Evolutionary conservation across 306 rosid species (phyloP).

Genomic region (Acmispon strigosus): DNA sequence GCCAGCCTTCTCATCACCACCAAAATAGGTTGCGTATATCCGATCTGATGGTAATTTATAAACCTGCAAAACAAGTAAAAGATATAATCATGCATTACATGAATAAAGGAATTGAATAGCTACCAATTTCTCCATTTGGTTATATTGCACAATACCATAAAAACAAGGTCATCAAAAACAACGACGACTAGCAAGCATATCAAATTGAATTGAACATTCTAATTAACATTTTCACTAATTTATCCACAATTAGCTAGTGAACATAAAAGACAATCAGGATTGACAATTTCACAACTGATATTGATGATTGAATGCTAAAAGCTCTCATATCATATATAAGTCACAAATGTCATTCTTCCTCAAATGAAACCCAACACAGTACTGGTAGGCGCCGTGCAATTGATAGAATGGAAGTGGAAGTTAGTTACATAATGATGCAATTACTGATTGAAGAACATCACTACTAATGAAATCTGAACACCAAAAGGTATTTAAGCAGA

Average conservation of each 20-base stretch:
- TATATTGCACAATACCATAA: background rate
- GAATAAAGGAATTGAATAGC: conserved; percentile 5
- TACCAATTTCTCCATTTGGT: background rate
- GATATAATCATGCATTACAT: background rate
- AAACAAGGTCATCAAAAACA: background rate
- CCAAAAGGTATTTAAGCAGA: conserved; percentile 9
- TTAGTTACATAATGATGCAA: background rate
- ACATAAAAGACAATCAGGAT: background rate
- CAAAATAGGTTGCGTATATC: conserved; percentile 86
- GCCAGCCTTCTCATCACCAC: conserved; percentile 83
- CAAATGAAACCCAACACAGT: background rate
- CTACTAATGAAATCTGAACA: background rate
- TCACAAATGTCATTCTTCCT: background rate
- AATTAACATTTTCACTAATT: conserved; percentile 4
- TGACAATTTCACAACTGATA: background rate
- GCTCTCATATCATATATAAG: background rate
- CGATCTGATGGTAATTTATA: conserved; percentile 72
- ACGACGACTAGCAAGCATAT: background rate
- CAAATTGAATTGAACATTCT: background rate
- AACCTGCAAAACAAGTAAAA: conserved; percentile 40
- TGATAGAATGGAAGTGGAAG: background rate
- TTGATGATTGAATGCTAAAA: background rate
- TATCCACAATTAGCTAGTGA: conserved; percentile 5
- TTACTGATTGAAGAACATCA: background rate
- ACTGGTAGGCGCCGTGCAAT: background rate